Evolutionary conservation across 805 yeast genomes (phyloP).

Genomic region (Ogataea pilisensis): DNA sequence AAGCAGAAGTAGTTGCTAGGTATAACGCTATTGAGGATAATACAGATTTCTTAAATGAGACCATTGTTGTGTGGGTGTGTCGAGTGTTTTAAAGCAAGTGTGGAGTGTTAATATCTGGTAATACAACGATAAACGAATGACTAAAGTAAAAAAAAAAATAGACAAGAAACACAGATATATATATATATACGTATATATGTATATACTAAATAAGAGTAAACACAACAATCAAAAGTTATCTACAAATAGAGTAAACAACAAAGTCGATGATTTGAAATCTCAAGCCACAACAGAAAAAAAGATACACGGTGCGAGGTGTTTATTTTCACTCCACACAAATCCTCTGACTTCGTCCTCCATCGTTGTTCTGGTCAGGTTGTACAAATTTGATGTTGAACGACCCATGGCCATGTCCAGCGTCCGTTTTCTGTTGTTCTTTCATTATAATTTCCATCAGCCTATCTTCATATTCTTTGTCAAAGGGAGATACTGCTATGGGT

Average conservation of each 20-base stretch:
- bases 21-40: slow-evolving; percentile 8
- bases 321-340: not conserved
- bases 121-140: too few species aligned
- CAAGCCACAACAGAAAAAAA: slow-evolving; percentile 5
- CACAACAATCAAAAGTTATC: too few species aligned
- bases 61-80: slow-evolving; percentile 4
- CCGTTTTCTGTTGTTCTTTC: not conserved
- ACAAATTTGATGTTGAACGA: not conserved
- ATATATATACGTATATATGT: too few species aligned
- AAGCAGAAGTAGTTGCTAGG: slow-evolving; percentile 31
- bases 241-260: too few species aligned
- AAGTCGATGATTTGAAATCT: too few species aligned
- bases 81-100: too few species aligned
- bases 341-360: too few species aligned
- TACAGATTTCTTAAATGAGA: slow-evolving; percentile 6
- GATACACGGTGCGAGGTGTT: slow-evolving; percentile 13
- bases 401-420: not conserved
- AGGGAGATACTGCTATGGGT: not conserved
- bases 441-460: not conserved
- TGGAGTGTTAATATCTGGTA: too few species aligned
- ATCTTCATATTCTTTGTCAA: not conserved
- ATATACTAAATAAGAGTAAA: too few species aligned
- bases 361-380: not conserved
- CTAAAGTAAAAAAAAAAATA: too few species aligned
- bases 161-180: too few species aligned